phyloP scores from a whole-genome alignment of 2,329 filamentous ascomycete species.

The Aspergillus alliaceus region DNA sequence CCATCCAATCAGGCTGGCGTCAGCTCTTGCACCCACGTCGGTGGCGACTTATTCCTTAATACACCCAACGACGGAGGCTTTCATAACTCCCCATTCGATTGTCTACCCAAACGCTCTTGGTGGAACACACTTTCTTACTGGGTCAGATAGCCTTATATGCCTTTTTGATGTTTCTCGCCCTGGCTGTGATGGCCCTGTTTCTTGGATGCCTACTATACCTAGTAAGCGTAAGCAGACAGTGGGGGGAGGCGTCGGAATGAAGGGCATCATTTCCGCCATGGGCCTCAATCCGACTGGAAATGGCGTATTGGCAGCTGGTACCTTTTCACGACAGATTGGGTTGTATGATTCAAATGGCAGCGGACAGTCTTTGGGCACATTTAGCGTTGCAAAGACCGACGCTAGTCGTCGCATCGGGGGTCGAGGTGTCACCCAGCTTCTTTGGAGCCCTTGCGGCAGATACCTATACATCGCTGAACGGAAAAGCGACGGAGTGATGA shows the following conservation, averaged over 20 bases:
- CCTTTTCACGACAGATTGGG: conserved; percentile 56
- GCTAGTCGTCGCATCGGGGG: conserved; percentile 46
- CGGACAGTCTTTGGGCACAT: conserved; percentile 53
- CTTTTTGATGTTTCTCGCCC: conserved; percentile 56
- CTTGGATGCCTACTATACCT: conserved; percentile 49
- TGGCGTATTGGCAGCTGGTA: conserved; percentile 58
- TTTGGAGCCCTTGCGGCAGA: conserved; percentile 58
- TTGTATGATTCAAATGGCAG: conserved; percentile 54
- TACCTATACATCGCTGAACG: conserved; percentile 62
- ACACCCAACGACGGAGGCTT: conserved; percentile 56
- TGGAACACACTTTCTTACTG: conserved; percentile 57
- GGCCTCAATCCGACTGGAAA: conserved; percentile 43
- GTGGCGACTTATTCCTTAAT: conserved; percentile 57
- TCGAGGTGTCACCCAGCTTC: conserved; percentile 55
- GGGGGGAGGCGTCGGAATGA: conserved; percentile 52
- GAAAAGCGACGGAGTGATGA: conserved; percentile 53
- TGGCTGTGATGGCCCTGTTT: conserved; percentile 47
- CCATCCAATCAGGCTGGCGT: conserved; percentile 58
- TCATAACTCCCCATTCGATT: conserved; percentile 56
- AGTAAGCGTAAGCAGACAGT: conserved; percentile 48
- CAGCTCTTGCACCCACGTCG: conserved; percentile 50
- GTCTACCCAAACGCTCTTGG: conserved; percentile 48
- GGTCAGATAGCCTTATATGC: conserved; percentile 54
- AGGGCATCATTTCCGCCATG: conserved; percentile 57
- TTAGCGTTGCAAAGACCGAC: conserved; percentile 45